phyloP scores from a whole-genome alignment of 1,284 basidiomycete species.

The Polyporus tsugae region DNA sequence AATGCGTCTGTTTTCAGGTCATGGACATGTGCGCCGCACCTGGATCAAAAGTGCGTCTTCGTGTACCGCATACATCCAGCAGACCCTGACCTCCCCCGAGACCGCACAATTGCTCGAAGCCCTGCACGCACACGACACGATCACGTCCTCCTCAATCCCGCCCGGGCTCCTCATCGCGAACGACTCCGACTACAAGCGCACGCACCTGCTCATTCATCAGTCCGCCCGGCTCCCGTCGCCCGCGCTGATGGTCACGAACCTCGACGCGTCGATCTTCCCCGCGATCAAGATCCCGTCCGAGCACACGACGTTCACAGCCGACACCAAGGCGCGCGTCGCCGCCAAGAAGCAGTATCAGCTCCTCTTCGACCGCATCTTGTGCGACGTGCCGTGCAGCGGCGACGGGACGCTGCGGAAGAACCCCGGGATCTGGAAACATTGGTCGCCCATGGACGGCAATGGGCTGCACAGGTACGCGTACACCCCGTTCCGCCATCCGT shows the following conservation, averaged over 20 bases:
- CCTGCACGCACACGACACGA: conserved; percentile 75
- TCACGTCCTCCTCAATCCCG: conserved; percentile 69
- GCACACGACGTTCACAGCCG: conserved; percentile 37
- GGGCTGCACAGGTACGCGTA: conserved; percentile 83
- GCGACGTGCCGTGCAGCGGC: conserved; percentile 97
- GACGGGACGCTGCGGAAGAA: conserved; percentile 98
- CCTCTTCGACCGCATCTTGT: conserved; percentile 93
- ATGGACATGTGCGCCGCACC: conserved; percentile 99
- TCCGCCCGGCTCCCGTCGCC: conserved; percentile 94
- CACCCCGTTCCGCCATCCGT: background rate
- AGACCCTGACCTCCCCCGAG: conserved; percentile 43
- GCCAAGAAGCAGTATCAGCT: conserved; percentile 54
- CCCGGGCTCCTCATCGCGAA: conserved; percentile 88
- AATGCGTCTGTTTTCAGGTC: conserved; percentile 57
- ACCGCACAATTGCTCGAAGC: conserved; percentile 94
- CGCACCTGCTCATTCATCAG: conserved; percentile 98
- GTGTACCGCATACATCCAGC: background rate
- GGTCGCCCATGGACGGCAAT: conserved; percentile 91
- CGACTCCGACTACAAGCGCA: conserved; percentile 93
- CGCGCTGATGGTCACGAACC: conserved; percentile 94
- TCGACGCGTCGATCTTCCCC: conserved; percentile 93
- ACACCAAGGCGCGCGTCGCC: conserved; percentile 37
- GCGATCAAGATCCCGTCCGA: conserved; percentile 66
- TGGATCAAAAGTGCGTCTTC: conserved; percentile 81
- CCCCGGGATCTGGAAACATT: conserved; percentile 93